Conservation (phyloP, 495 filamentous ascomycete genomes). For the Lineolata rhizophorae region DNA sequence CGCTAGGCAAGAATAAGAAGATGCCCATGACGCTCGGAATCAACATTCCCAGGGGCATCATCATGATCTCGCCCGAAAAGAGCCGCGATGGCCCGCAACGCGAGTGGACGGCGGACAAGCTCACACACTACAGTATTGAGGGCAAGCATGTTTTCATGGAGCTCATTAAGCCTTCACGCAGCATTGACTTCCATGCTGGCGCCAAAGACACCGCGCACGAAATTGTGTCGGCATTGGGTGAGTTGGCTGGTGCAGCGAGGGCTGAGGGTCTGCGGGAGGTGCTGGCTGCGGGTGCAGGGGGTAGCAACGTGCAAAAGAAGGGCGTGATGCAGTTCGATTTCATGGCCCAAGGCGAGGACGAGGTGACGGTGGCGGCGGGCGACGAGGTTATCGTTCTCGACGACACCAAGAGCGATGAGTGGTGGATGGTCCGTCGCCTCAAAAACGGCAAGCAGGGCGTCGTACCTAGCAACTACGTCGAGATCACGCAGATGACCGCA, state of each 20-base stretch:
- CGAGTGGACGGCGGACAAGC: slow-evolving; percentile 84
- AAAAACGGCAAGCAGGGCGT: slow-evolving; percentile 92
- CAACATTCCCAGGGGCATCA: slow-evolving; percentile 63
- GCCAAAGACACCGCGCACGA: slow-evolving; percentile 92
- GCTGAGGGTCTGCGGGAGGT: slow-evolving; percentile 76
- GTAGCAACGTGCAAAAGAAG: slow-evolving; percentile 43
- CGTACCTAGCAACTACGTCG: slow-evolving; percentile 92
- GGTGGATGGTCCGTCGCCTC: slow-evolving; percentile 85
- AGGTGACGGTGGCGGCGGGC: slow-evolving; percentile 74
- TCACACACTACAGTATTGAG: slow-evolving; percentile 89
- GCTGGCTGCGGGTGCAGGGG: slow-evolving; percentile 49
- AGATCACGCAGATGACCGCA: slow-evolving; percentile 44
- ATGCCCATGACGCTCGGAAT: slow-evolving; percentile 87
- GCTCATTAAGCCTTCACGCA: slow-evolving; percentile 73
- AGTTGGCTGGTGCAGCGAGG: slow-evolving; percentile 64
- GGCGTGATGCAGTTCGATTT: slow-evolving; percentile 88
- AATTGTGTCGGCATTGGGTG: slow-evolving; percentile 70
- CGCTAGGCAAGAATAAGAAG: slow-evolving; percentile 92
- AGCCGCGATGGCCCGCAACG: slow-evolving; percentile 53
- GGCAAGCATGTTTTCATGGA: slow-evolving; percentile 97
- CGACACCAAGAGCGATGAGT: slow-evolving; percentile 81
- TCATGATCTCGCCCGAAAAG: slow-evolving; percentile 81
- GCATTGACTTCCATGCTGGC: slow-evolving; percentile 88
- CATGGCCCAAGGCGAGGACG: slow-evolving; percentile 85
- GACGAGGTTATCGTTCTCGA: slow-evolving; percentile 87